These are phyloP conservation scores for Gonium pectorale DNA, from an alignment of 139 green algal genomes.

Conservation along the genomic window DNA sequence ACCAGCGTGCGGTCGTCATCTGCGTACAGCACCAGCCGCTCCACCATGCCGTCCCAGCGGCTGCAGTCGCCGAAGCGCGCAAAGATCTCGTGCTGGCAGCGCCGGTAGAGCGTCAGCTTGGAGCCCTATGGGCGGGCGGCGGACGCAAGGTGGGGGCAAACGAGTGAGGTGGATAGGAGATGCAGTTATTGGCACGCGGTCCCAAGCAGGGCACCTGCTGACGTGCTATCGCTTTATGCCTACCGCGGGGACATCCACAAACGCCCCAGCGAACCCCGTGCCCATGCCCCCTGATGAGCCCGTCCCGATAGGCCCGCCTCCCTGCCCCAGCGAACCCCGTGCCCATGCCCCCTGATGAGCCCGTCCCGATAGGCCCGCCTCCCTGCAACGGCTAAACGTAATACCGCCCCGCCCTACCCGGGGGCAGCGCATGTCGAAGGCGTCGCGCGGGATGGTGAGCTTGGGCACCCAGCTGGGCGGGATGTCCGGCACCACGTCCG, in stretches of 20 bases:
- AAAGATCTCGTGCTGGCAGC: conserved; percentile 81
- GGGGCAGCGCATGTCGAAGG: conserved; percentile 87
- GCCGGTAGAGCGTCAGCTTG: conserved; percentile 74
- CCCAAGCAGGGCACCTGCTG: no score
- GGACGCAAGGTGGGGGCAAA: background rate
- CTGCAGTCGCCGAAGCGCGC: conserved; percentile 84
- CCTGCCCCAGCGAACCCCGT: no score
- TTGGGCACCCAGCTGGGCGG: conserved; percentile 82
- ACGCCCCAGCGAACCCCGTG: no score
- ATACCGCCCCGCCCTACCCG: conserved; percentile 40
- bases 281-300: no score
- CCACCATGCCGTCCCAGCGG: conserved; percentile 85
- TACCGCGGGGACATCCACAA: no score
- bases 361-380: no score
- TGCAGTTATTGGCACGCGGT: no score
- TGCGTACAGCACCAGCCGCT: conserved; percentile 75
- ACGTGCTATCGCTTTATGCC: no score
- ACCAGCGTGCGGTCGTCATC: conserved; percentile 69
- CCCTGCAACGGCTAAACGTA: no score
- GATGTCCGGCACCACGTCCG: conserved; percentile 77
- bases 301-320: no score
- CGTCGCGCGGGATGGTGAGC: conserved; percentile 75
- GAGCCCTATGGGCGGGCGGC: conserved; percentile 46
- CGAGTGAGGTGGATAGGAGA: background rate
- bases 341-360: no score